Percentiles rank a stretch among this genome's conserved stretches.
These are phyloP conservation scores for Pilaira anomala DNA, from an alignment of 192 early-diverging fungal genomes.

Conservation along the genomic window DNA sequence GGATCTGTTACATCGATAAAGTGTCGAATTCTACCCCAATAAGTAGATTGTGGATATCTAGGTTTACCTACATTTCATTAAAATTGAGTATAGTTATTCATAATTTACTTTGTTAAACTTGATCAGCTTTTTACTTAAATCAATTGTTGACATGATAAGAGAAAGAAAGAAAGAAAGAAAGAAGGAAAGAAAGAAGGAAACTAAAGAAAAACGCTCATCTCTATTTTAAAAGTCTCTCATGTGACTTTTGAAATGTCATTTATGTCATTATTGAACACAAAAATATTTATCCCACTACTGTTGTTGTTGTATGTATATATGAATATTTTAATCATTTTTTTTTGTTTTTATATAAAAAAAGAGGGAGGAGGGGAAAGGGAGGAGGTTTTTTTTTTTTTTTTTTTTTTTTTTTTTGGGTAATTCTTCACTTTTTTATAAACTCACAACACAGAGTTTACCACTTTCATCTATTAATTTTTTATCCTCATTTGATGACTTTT, in stretches of 20 bases:
- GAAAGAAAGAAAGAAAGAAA: not conserved
- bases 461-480: conserved; percentile 10
- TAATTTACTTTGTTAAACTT: too few relatives aligned
- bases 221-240: not conserved
- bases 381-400: conserved; percentile 4
- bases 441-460: conserved; percentile 8
- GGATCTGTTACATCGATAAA: conserved; percentile 75
- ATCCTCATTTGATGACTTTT: conserved; percentile 9
- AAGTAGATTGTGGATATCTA: conserved; percentile 64
- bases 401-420: not conserved
- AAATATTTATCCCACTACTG: not conserved
- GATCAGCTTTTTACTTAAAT: too few relatives aligned
- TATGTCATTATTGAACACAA: too few relatives aligned
- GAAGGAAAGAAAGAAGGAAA: too few relatives aligned
- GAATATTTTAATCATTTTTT: too few relatives aligned
- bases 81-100: too few relatives aligned
- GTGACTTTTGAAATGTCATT: too few relatives aligned
- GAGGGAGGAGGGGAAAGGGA: too few relatives aligned
- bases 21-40: conserved; percentile 69
- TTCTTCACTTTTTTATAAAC: conserved; percentile 10
- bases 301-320: too few relatives aligned
- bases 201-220: not conserved
- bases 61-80: conserved; percentile 40
- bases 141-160: not conserved
- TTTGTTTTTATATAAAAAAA: too few relatives aligned